phyloP scores from a whole-genome alignment of 768 basidiomycete species.

The Tulasnella sp. region DNA sequence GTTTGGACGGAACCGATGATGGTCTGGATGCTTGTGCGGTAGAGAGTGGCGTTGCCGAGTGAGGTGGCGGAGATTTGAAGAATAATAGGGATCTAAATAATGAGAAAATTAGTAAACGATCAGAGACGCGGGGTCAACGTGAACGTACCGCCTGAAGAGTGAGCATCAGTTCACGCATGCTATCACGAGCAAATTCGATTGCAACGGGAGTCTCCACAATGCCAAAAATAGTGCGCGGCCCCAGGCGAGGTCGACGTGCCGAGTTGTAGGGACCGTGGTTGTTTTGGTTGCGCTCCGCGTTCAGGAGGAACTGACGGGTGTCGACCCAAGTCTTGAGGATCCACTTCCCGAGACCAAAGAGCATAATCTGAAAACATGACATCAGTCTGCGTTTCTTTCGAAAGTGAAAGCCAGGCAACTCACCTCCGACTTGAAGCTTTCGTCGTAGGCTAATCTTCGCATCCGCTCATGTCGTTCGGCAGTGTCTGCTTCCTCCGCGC shows the following conservation, averaged over 20 bases:
- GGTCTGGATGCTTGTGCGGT: conserved; percentile 68
- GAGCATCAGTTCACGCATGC: conserved; percentile 4
- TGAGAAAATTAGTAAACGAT: background rate
- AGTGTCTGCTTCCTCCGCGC: conserved; percentile 51
- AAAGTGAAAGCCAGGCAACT: background rate
- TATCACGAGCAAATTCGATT: conserved; percentile 6
- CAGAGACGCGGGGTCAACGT: background rate
- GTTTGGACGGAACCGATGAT: conserved; percentile 58
- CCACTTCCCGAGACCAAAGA: conserved; percentile 83
- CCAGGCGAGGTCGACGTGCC: background rate
- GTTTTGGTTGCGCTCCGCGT: background rate
- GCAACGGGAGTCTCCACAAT: conserved; percentile 1
- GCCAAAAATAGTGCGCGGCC: background rate
- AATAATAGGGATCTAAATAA: conserved; percentile 40
- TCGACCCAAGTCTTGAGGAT: conserved; percentile 68
- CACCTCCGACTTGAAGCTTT: conserved; percentile 55
- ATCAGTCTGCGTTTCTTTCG: background rate
- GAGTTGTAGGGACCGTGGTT: background rate
- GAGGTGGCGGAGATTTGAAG: conserved; percentile 65
- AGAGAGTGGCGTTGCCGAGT: conserved; percentile 72
- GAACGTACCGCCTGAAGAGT: conserved; percentile 14
- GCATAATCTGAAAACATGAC: conserved; percentile 42
- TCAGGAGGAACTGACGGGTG: conserved; percentile 41
- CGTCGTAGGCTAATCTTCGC: conserved; percentile 67
- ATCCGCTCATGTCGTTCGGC: conserved; percentile 67